A percentile compares a stretch with the other conserved stretches of the same genome.
phyloP scores from a whole-genome alignment of 139 green algal genomes.

The Chlorella ohadii region DNA sequence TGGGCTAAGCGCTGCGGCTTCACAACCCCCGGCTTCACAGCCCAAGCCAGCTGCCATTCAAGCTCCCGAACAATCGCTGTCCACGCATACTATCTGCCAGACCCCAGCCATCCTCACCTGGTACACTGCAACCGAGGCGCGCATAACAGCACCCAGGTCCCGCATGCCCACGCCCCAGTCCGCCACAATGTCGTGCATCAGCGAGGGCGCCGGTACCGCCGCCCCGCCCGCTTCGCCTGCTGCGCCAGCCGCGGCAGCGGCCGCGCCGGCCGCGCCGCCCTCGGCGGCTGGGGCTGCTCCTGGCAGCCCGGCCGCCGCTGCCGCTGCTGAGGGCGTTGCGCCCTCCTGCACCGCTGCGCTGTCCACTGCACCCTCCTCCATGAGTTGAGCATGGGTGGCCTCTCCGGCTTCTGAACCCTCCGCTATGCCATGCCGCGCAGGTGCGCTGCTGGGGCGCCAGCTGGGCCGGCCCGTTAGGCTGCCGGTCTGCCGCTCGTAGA shows the following conservation, averaged over 20 bases:
- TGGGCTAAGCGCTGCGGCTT: too few relatives aligned
- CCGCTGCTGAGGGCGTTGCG: neutral
- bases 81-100: too few relatives aligned
- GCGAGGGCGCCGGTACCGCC: neutral
- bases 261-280: neutral
- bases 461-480: neutral
- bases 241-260: neutral
- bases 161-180: conserved; percentile 25
- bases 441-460: neutral
- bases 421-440: neutral
- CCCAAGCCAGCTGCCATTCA: too few relatives aligned
- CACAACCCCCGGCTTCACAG: too few relatives aligned
- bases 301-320: neutral
- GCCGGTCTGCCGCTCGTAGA: conserved; percentile 25
- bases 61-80: too few relatives aligned
- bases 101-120: too few relatives aligned
- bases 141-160: conserved; percentile 6
- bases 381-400: neutral
- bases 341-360: neutral
- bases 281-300: neutral
- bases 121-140: neutral
- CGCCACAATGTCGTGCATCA: conserved; percentile 16
- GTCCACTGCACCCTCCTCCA: neutral
- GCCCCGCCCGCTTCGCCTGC: neutral
- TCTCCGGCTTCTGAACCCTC: neutral